phyloP scores from a whole-genome alignment of 139 green algal genomes.

The Coelastrella sp. region DNA sequence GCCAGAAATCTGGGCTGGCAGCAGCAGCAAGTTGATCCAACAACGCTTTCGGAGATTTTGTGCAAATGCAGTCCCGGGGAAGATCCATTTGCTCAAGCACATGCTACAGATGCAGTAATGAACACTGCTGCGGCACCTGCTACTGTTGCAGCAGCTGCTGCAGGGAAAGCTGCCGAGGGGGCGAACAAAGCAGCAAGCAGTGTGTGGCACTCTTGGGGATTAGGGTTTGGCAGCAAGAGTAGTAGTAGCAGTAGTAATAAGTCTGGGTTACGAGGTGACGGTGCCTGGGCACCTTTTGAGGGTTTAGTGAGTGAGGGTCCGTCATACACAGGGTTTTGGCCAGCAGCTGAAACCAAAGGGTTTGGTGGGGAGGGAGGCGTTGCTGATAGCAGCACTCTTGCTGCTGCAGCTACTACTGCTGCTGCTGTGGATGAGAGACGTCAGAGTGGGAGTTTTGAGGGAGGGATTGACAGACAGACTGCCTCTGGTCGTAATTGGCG shows the following conservation, averaged over 20 bases:
- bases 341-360: no score
- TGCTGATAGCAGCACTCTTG: not conserved
- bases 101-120: conserved; percentile 17
- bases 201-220: not conserved
- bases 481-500: not conserved
- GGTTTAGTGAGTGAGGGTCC: not conserved
- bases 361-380: no score
- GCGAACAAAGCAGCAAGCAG: not conserved
- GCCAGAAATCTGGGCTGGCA: not conserved
- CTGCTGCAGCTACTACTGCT: not conserved
- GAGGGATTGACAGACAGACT: not conserved
- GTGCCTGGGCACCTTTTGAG: conserved; percentile 30
- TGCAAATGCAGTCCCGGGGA: conserved; percentile 4
- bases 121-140: conserved; percentile 22
- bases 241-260: not conserved
- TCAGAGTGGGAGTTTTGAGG: not conserved
- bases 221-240: not conserved
- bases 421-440: not conserved
- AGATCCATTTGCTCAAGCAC: not conserved
- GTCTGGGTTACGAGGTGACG: not conserved
- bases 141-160: not conserved
- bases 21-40: conserved; percentile 26
- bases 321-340: no score
- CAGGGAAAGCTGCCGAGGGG: conserved; percentile 6
- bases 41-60: not conserved